Evolutionary conservation across 768 basidiomycete genomes (phyloP).

Genomic region (Mycena leptocephala): DNA sequence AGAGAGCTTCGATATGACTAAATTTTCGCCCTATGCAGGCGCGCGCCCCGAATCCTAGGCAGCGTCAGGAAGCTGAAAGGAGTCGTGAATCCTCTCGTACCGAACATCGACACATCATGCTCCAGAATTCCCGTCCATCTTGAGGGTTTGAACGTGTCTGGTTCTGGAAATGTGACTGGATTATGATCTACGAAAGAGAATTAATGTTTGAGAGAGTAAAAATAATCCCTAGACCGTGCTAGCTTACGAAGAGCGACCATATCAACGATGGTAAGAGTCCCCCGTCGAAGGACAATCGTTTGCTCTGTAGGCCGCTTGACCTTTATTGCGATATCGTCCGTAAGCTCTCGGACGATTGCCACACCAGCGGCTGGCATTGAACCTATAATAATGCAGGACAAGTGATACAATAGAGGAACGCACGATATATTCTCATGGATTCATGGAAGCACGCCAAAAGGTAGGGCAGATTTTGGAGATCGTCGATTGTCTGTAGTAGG

Average conservation of each 20-base stretch:
- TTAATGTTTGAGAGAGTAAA: not conserved
- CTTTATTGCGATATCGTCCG: not conserved
- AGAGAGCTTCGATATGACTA: constrained; percentile 8
- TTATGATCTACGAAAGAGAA: not conserved
- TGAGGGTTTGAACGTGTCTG: not conserved
- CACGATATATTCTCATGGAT: constrained; percentile 20
- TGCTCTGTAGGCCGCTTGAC: not conserved
- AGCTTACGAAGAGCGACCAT: constrained; percentile 17
- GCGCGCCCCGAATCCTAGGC: constrained; percentile 10
- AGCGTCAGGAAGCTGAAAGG: not conserved
- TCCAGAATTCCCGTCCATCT: not conserved
- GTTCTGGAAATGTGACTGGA: not conserved
- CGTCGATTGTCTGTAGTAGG: not conserved
- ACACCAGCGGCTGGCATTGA: not conserved
- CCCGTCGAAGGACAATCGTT: not conserved
- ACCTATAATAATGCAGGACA: no score
- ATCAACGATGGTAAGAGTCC: not conserved
- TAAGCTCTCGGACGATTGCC: constrained; percentile 6
- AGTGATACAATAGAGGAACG: not conserved
- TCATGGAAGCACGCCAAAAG: constrained; percentile 16
- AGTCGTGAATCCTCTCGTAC: not conserved
- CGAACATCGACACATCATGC: constrained; percentile 16
- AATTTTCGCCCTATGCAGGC: constrained; percentile 20
- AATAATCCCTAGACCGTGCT: not conserved
- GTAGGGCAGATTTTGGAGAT: not conserved